Conservation (phyloP, 2,329 filamentous ascomycete species). For the Aureobasidium sp. region DNA sequence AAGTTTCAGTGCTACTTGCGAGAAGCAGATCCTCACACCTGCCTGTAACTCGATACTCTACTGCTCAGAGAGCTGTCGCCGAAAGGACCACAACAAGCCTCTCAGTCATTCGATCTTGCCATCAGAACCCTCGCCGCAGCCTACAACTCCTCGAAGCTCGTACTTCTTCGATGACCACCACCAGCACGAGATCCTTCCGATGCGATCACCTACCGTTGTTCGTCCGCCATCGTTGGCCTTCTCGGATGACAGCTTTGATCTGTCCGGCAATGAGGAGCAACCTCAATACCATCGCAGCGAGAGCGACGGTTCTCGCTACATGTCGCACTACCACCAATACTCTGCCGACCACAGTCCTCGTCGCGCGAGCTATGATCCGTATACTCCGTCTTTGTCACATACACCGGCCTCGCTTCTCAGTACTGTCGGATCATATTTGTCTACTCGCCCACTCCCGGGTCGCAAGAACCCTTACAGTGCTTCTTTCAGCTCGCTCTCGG, state of each 20-base stretch:
- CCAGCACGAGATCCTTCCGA: constrained; percentile 36
- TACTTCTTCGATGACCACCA: constrained; percentile 28
- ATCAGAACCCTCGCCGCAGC: constrained; percentile 18
- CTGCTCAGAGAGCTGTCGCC: constrained; percentile 51
- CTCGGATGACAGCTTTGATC: constrained; percentile 35
- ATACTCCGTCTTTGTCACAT: constrained; percentile 34
- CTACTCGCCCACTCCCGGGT: constrained; percentile 31
- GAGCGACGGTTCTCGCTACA: constrained; percentile 33
- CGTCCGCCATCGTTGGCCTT: constrained; percentile 29
- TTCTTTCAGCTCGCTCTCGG: constrained; percentile 30
- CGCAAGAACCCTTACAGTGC: constrained; percentile 32
- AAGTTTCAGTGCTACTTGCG: constrained; percentile 50
- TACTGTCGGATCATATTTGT: constrained; percentile 32
- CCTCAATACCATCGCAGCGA: constrained; percentile 17
- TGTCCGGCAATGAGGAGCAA: constrained; percentile 18
- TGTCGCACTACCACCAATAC: constrained; percentile 32
- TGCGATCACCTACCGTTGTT: constrained; percentile 36
- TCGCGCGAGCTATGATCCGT: constrained; percentile 7
- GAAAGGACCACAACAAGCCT: constrained; percentile 34
- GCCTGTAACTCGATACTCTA: constrained; percentile 50
- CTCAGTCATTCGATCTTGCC: constrained; percentile 22
- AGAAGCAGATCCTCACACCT: constrained; percentile 56
- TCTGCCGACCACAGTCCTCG: constrained; percentile 10
- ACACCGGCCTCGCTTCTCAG: constrained; percentile 38
- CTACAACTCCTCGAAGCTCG: constrained; percentile 9